A percentile compares a stretch with the other conserved stretches of the same genome.
These are phyloP conservation scores for Clarireedia hainanense DNA, from an alignment of 2,329 filamentous ascomycete genomes.

Conservation along the genomic window DNA sequence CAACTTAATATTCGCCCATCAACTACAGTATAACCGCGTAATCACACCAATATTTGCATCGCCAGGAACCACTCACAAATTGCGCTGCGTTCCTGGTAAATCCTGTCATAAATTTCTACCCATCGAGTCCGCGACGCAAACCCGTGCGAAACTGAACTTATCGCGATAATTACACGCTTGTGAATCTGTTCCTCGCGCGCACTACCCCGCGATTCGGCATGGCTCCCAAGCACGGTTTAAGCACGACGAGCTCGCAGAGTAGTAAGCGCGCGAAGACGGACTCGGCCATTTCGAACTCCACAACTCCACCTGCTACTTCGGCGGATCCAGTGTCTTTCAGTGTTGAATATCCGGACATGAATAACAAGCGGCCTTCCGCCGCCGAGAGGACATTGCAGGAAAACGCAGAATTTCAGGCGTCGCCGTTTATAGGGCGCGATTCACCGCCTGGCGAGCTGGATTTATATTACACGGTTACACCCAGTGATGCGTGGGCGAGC, in stretches of 20 bases:
- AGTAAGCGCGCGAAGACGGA: constrained; percentile 21
- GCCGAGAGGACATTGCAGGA: constrained; percentile 4
- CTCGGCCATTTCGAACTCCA: constrained; percentile 10
- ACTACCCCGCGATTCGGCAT: constrained; percentile 7
- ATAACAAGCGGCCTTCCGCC: neutral
- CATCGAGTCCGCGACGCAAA: too few species aligned
- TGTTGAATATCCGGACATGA: constrained; percentile 7
- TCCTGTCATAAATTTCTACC: too few species aligned
- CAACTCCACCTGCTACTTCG: constrained; percentile 13
- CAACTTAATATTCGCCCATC: too few species aligned
- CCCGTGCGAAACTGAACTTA: too few species aligned
- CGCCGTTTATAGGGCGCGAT: constrained; percentile 21
- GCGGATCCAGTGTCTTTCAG: constrained; percentile 15
- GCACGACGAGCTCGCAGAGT: constrained; percentile 6
- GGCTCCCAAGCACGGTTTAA: constrained; percentile 24
- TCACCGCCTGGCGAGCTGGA: constrained; percentile 23
- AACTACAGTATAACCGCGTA: too few species aligned
- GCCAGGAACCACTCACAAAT: too few species aligned
- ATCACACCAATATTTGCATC: too few species aligned
- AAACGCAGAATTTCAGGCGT: constrained; percentile 16
- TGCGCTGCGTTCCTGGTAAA: too few species aligned
- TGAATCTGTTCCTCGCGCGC: too few species aligned
- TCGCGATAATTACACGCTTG: too few species aligned
- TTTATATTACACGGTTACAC: constrained; percentile 26
- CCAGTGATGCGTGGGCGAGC: constrained; percentile 29